These are phyloP conservation scores for Nigrospora sphaerica DNA, from an alignment of 2,329 filamentous ascomycete genomes.

Conservation along the genomic window DNA sequence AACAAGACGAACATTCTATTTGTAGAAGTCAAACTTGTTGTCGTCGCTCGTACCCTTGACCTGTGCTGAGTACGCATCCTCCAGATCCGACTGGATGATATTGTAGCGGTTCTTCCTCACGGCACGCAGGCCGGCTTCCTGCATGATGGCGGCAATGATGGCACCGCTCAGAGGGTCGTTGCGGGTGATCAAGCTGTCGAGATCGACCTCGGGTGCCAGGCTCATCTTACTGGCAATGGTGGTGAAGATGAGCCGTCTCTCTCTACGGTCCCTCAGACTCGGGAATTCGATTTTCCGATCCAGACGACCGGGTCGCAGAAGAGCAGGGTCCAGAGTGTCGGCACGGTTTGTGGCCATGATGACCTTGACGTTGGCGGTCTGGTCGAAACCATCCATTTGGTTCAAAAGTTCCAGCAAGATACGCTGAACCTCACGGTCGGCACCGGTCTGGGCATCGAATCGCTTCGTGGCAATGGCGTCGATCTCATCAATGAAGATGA, in stretches of 20 bases:
- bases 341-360: slow-evolving; percentile 99
- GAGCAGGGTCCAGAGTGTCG: slow-evolving; percentile 90
- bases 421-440: slow-evolving; percentile 96
- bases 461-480: slow-evolving; percentile 98
- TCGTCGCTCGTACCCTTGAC: slow-evolving; percentile 70
- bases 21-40: slow-evolving; percentile 88
- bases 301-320: slow-evolving; percentile 88
- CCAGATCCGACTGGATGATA: slow-evolving; percentile 94
- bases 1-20: slow-evolving; percentile 37
- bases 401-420: slow-evolving; percentile 96
- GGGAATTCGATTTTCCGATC: slow-evolving; percentile 99
- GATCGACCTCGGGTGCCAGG: slow-evolving; percentile 88
- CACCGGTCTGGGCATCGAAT: slow-evolving; percentile 97
- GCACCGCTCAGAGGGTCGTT: slow-evolving; percentile 94
- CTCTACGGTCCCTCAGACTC: slow-evolving; percentile 84
- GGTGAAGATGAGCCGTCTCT: slow-evolving; percentile 91
- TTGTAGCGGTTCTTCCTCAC: slow-evolving; percentile 98
- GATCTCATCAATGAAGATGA: slow-evolving; percentile 99
- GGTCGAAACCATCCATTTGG: slow-evolving; percentile 99
- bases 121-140: slow-evolving; percentile 89
- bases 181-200: slow-evolving; percentile 91
- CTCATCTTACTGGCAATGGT: slow-evolving; percentile 99
- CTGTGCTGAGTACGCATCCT: slow-evolving; percentile 95
- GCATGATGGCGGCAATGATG: slow-evolving; percentile 98
- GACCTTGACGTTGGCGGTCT: slow-evolving; percentile 98